Percentiles rank a stretch among this genome's conserved stretches.
These are phyloP conservation scores for Clausena lansium DNA, from an alignment of 345 rosid species.

Conservation along the genomic window DNA sequence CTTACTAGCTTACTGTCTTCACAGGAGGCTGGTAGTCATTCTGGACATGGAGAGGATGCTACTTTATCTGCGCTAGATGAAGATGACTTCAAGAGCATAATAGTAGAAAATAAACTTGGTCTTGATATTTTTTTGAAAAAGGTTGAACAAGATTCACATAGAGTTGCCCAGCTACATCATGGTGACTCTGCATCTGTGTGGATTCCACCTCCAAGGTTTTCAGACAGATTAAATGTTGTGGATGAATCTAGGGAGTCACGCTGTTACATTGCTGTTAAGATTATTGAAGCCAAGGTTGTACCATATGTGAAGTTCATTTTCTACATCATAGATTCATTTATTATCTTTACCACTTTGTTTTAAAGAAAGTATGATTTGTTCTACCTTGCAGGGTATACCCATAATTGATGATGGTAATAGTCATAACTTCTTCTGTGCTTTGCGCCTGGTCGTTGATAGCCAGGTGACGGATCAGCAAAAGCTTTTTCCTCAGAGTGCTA, in stretches of 20 bases:
- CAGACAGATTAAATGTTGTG: slow-evolving; percentile 76
- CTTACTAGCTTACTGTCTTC: slow-evolving; percentile 21
- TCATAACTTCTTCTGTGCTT: slow-evolving; percentile 88
- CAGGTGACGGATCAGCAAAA: slow-evolving; percentile 85
- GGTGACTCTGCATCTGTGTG: slow-evolving; percentile 60
- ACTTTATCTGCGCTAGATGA: slow-evolving; percentile 89
- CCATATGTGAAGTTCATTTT: slow-evolving; percentile 5
- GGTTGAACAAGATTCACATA: slow-evolving; percentile 60
- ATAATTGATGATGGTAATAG: slow-evolving; percentile 84
- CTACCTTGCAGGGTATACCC: slow-evolving; percentile 67
- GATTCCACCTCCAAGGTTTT: slow-evolving; percentile 96
- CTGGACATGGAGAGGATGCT: slow-evolving; percentile 53
- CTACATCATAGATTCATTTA: background rate
- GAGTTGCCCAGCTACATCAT: slow-evolving; percentile 55
- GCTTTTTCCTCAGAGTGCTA: slow-evolving; percentile 93
- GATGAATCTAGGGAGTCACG: slow-evolving; percentile 79
- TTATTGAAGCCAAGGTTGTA: slow-evolving; percentile 88
- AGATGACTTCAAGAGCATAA: slow-evolving; percentile 85
- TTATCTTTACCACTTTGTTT: background rate
- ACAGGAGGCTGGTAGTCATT: slow-evolving; percentile 58
- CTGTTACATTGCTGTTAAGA: slow-evolving; percentile 66
- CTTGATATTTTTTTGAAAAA: slow-evolving; percentile 75
- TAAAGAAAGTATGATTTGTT: slow-evolving; percentile 7
- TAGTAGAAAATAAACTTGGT: slow-evolving; percentile 89
- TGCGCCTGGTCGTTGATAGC: slow-evolving; percentile 79